Evolutionary conservation across 2,329 filamentous ascomycete species (phyloP).

Genomic region (Alternaria tenuissima): DNA sequence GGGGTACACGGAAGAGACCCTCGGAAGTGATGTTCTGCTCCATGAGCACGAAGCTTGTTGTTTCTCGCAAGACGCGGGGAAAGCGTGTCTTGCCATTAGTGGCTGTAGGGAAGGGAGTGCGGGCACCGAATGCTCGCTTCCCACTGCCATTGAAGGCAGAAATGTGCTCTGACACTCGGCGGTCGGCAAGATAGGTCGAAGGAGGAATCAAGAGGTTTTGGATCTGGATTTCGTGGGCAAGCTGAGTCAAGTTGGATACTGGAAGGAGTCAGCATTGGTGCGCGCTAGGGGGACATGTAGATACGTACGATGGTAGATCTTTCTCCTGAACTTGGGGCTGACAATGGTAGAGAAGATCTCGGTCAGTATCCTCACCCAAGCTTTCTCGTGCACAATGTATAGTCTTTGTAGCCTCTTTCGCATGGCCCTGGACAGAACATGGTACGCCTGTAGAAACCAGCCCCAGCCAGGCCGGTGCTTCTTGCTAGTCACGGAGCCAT

Average conservation of each 20-base stretch:
- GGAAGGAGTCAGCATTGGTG: constrained; percentile 20
- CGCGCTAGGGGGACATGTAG: not conserved
- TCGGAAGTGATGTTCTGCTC: constrained; percentile 59
- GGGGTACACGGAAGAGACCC: constrained; percentile 63
- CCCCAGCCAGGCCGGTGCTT: constrained; percentile 62
- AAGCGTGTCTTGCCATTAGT: constrained; percentile 57
- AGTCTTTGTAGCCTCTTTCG: constrained; percentile 64
- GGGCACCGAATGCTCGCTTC: constrained; percentile 57
- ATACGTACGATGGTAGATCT: constrained; percentile 63
- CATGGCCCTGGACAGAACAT: constrained; percentile 62
- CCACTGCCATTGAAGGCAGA: constrained; percentile 57
- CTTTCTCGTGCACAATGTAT: constrained; percentile 66
- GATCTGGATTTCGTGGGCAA: constrained; percentile 61
- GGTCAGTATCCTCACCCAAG: constrained; percentile 64
- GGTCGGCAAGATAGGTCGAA: constrained; percentile 63
- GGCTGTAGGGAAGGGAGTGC: constrained; percentile 58
- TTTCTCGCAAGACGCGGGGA: constrained; percentile 62
- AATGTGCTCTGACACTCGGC: constrained; percentile 58
- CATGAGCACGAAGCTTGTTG: constrained; percentile 60
- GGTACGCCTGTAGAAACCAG: constrained; percentile 67
- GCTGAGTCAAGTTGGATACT: constrained; percentile 60
- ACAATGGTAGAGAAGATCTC: constrained; percentile 66
- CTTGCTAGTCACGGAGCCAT: constrained; percentile 55
- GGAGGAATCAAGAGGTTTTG: constrained; percentile 63
- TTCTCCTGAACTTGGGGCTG: constrained; percentile 65